Percentiles rank a stretch among this genome's conserved stretches.
phyloP scores from a whole-genome alignment of 2,329 filamentous ascomycete species.

The Ophiostoma piceae region DNA sequence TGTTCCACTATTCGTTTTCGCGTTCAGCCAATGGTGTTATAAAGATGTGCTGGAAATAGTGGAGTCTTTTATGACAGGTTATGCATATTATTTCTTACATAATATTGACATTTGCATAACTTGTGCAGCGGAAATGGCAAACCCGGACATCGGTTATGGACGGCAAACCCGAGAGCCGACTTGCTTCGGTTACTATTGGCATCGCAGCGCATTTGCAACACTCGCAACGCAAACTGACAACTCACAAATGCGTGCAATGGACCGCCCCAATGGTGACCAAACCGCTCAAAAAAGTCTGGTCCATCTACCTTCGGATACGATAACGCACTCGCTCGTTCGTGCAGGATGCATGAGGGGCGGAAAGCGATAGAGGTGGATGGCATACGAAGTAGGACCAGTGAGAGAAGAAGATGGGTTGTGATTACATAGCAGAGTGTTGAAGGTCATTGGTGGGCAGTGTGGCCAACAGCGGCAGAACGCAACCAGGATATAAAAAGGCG shows the following conservation, averaged over 20 bases:
- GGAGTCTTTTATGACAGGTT: neutral
- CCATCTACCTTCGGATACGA: neutral
- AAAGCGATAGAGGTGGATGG: neutral
- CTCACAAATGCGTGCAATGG: neutral
- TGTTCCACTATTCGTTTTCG: neutral
- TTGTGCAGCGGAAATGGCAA: neutral
- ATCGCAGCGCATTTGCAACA: neutral
- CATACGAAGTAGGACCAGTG: neutral
- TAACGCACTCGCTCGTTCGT: neutral
- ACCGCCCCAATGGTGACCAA: neutral
- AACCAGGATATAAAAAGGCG: neutral
- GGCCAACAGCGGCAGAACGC: neutral
- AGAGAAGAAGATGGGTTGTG: neutral
- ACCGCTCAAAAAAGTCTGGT: neutral
- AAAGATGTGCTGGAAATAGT: neutral
- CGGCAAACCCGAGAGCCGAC: neutral
- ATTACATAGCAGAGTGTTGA: neutral
- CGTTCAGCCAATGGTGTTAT: neutral
- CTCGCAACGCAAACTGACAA: neutral
- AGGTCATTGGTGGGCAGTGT: neutral
- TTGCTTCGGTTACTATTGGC: neutral
- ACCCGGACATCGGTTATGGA: neutral
- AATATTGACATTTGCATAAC: neutral
- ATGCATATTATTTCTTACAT: neutral
- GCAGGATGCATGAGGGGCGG: neutral